Base-by-base conservation (phyloP, 257 asterid species). In the Coffea eugenioides region DNA sequence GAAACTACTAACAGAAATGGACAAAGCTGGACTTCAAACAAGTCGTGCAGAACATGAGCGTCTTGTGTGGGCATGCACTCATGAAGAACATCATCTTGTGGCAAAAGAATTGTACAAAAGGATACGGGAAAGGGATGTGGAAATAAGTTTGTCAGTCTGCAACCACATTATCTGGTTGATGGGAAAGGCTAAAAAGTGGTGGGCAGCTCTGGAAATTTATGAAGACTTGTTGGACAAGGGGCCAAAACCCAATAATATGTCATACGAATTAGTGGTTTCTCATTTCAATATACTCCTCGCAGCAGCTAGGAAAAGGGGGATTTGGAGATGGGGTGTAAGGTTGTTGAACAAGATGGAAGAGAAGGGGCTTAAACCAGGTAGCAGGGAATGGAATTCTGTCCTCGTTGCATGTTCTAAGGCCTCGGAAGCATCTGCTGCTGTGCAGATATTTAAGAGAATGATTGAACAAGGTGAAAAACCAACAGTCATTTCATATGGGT, bases 101-200 rank as follows among this genome's bases (percentile, higher is more conserved):
- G 97, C 93, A 31, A 92, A 90, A 87, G 98, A 96, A 87, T 67
- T 96, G 76, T 94, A 96, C 49, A 78, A 79, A 12, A 88, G 97
- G 88, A 85, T 94, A 81, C 80, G 98, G 76, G 97, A 96, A 79
- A 89, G 83, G 70, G 86, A 80, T 51, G 9, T 74, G 15, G 93
- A 88, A 16, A 94, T 94, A 71, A 94, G 99, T 85, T 76, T 93
- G 82, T 91, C 98, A 1, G 93, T 93, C 20, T 93, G 99, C 84
- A 96, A 94, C 77, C 98, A 92, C 62, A 89, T 94, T 74, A 94
- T 96, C 78, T 96, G 99, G 99, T 71, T 96, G 48, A 80, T 96
- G 93, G 98, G 98, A 16, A 96, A 94, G 87, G 97, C 97, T 4
- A 96, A 88, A 80, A 96, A 96, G 45, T 96, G 99, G 99, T 96